Base-by-base conservation (phyloP, 495 filamentous ascomycete species). In the Umbilicaria muhlenbergii region DNA sequence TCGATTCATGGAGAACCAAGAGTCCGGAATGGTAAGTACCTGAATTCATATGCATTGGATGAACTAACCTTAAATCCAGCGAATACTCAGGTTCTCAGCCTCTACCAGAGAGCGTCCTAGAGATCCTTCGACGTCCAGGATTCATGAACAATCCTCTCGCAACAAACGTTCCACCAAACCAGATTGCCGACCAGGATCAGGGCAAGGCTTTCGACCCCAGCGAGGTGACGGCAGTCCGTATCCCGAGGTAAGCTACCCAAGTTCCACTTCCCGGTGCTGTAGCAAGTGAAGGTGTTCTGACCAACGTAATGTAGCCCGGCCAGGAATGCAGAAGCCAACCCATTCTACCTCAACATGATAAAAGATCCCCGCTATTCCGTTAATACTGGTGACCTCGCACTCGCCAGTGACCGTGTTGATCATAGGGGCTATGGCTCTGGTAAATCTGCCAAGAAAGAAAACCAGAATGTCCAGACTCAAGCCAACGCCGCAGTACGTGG, bases 261-360 rank as follows among this genome's bases (percentile, higher is more conserved):
- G 12, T 2, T 31, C 11, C 11, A 21, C 11, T n/a, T 8, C 8
- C 24, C 24, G 24, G 24, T 4, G 24, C 6, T 28, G 24, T 10
- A 28, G 24, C 24, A 28, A 28, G 5, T 24, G 35, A 3, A 6
- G 1, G 3, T 2, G 7, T 35, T 7, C 38, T 15, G 4, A 18
- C 42, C 47, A 14, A 51, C 39, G 16, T 38, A 10, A 28, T n/a
- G 3, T 33, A 46, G 11, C 34, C 46, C 44, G 37, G 44, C 34
- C 8, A 47, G 41, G 6, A 3, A 28, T 8, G 8, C 24, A 1
- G 24, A 8, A 28, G 6, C 24, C 13, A 32, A 50, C n/a, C 32
- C 17, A 3, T 55, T 55, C 38, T 44, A 51, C 6, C 52, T 49
- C 28, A 44, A 44, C 5, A 49, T 55, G 49, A 39, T 55, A 14